Conservation (phyloP, 208 protist genomes). For the Leishmania major region DNA sequence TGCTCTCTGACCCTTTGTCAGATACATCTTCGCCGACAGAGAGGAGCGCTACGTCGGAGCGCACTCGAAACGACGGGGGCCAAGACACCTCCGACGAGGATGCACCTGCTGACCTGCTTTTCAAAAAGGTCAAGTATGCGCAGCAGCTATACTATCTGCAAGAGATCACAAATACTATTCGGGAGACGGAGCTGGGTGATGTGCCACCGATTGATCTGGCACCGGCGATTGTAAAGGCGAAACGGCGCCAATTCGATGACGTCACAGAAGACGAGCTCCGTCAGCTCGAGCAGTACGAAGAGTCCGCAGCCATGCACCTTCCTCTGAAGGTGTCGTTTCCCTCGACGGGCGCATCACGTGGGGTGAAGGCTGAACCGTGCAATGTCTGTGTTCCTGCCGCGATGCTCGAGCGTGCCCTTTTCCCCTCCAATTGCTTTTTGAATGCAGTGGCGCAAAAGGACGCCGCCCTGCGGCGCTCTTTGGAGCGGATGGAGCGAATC, state of each 20-base stretch:
- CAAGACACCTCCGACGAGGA: not conserved
- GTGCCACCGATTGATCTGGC: slow-evolving; percentile 66
- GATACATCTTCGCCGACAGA: not conserved
- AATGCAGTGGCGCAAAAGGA: slow-evolving; percentile 54
- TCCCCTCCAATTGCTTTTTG: slow-evolving; percentile 73
- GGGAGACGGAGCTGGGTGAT: slow-evolving; percentile 24
- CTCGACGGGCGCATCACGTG: not conserved
- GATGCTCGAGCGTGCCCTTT: slow-evolving; percentile 62
- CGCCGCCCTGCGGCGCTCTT: slow-evolving; percentile 34
- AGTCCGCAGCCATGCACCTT: slow-evolving; percentile 26
- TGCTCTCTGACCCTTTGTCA: slow-evolving; percentile 11
- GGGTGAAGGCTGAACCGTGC: not conserved
- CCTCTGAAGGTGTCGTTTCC: not conserved
- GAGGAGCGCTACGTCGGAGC: not conserved
- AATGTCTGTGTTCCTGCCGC: slow-evolving; percentile 20
- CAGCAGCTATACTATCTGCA: slow-evolving; percentile 44
- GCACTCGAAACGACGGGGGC: not conserved
- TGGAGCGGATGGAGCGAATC: slow-evolving; percentile 73
- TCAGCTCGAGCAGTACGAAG: slow-evolving; percentile 66
- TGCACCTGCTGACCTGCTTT: slow-evolving; percentile 8
- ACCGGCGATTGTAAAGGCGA: slow-evolving; percentile 53
- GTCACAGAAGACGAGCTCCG: slow-evolving; percentile 64
- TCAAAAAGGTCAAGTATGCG: slow-evolving; percentile 41
- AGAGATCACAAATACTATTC: slow-evolving; percentile 45
- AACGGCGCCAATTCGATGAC: slow-evolving; percentile 49